Evolutionary conservation across 495 filamentous ascomycete genomes (phyloP).

Genomic region (Barbatosphaeria neglecta): DNA sequence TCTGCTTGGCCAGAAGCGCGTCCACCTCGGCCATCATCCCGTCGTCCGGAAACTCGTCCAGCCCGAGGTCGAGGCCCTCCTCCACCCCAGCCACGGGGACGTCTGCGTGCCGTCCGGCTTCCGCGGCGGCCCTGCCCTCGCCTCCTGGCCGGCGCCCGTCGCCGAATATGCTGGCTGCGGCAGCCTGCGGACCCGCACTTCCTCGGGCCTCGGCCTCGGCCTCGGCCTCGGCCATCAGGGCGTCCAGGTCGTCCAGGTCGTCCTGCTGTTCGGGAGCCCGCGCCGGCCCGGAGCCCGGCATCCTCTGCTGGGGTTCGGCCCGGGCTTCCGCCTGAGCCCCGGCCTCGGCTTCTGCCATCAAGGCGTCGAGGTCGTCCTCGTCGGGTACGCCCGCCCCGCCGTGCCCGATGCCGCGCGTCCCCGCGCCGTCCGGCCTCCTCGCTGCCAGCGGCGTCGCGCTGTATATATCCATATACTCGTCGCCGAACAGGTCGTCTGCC

Average conservation of each 20-base stretch:
- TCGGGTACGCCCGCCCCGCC: conserved; percentile 19
- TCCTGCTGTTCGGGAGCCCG: not conserved
- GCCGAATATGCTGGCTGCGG: conserved; percentile 8
- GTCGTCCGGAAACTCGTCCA: not conserved
- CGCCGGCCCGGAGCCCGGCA: too few species aligned
- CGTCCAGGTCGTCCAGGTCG: conserved; percentile 36
- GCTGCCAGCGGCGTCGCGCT: conserved; percentile 21
- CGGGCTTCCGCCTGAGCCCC: conserved; percentile 2
- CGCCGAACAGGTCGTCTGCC: conserved; percentile 19
- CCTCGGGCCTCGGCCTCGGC: conserved; percentile 11
- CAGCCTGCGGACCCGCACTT: too few species aligned
- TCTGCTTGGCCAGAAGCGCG: too few species aligned
- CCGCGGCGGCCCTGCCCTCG: not conserved
- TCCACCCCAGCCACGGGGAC: conserved; percentile 36
- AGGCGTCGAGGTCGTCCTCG: conserved; percentile 39
- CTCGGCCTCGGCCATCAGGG: conserved; percentile 38
- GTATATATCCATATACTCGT: conserved; percentile 34
- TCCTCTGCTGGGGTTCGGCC: too few species aligned
- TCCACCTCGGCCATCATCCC: conserved; percentile 3
- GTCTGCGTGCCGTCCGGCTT: conserved; percentile 24
- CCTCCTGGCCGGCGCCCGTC: conserved; percentile 1
- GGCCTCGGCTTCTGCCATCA: conserved; percentile 36
- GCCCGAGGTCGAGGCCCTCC: conserved; percentile 1
- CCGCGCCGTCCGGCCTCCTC: conserved; percentile 4
- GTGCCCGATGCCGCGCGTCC: not conserved